Percentiles rank a stretch among this genome's conserved stretches.
phyloP scores from a whole-genome alignment of 2,329 filamentous ascomycete species.

The Diaporthe australafricana region DNA sequence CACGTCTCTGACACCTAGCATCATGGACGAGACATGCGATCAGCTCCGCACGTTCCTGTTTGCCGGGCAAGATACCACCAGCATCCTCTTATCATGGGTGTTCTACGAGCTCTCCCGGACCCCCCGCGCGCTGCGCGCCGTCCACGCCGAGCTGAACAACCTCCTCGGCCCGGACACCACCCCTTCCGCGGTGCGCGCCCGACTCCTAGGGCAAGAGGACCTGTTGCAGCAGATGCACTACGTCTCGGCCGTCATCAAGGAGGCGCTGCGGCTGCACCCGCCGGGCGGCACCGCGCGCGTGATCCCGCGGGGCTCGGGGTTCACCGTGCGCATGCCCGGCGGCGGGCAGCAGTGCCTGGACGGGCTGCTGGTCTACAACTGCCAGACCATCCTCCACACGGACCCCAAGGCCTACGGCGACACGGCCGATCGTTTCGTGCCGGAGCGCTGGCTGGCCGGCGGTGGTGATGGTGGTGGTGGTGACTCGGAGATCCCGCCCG shows the following conservation, averaged over 20 bases:
- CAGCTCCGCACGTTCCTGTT: not conserved
- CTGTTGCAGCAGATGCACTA: not conserved
- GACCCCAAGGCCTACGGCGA: not conserved
- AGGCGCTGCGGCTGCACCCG: not conserved
- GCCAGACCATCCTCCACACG: not conserved
- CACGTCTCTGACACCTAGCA: not conserved
- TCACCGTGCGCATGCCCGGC: not conserved
- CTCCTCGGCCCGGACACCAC: not conserved
- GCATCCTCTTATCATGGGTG: not conserved
- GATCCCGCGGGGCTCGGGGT: not conserved
- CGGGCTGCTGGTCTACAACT: not conserved
- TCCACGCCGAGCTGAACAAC: not conserved
- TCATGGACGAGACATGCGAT: not conserved
- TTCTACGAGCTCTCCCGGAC: not conserved
- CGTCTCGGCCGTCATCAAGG: not conserved
- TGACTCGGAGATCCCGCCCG: not conserved
- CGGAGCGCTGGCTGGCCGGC: not conserved
- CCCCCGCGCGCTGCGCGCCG: not conserved
- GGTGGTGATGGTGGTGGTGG: too few species aligned
- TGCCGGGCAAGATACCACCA: not conserved
- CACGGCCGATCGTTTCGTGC: not conserved
- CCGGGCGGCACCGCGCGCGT: not conserved
- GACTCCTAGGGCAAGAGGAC: not conserved
- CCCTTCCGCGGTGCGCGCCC: not conserved
- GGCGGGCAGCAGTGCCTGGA: not conserved